Percentiles rank a stretch among this genome's conserved stretches.
Evolutionary conservation across 768 basidiomycete species (phyloP).

Genomic region (Auricularia cornea): DNA sequence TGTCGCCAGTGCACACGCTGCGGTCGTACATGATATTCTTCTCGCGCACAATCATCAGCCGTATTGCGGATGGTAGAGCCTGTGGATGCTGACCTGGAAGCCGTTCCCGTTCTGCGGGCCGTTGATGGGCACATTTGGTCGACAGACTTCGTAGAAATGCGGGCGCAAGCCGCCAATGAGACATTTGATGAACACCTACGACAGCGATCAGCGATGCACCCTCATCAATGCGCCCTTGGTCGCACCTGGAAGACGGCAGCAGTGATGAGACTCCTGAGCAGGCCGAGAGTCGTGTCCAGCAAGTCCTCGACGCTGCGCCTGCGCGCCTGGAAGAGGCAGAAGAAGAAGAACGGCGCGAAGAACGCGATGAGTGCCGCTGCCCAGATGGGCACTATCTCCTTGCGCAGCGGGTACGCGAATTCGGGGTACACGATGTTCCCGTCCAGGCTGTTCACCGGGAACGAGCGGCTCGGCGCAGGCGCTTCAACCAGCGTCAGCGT

Average conservation of each 20-base stretch:
- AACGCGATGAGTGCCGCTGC: slow-evolving; percentile 45
- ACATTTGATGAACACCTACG: slow-evolving; percentile 34
- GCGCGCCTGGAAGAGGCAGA: slow-evolving; percentile 46
- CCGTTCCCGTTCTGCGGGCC: slow-evolving; percentile 32
- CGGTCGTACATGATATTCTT: slow-evolving; percentile 41
- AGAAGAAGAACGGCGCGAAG: slow-evolving; percentile 46
- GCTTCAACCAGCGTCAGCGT: slow-evolving; percentile 17
- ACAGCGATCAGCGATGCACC: too few species aligned
- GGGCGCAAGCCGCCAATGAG: slow-evolving; percentile 43
- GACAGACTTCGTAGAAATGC: slow-evolving; percentile 45
- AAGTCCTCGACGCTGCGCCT: slow-evolving; percentile 38
- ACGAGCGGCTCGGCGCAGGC: slow-evolving; percentile 37
- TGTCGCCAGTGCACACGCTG: slow-evolving; percentile 46
- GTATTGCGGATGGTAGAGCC: background rate
- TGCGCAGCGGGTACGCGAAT: slow-evolving; percentile 41
- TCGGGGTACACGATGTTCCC: slow-evolving; percentile 46
- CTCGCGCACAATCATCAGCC: background rate
- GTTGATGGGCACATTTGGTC: slow-evolving; percentile 31
- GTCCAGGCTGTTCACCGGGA: slow-evolving; percentile 37
- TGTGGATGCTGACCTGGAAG: slow-evolving; percentile 21
- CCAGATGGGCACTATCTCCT: slow-evolving; percentile 48
- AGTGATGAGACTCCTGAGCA: slow-evolving; percentile 41
- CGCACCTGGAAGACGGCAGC: slow-evolving; percentile 34
- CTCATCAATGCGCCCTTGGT: background rate
- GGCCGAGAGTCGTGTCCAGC: slow-evolving; percentile 43